Base-by-base conservation (phyloP, 192 early-diverging fungal genomes). In the Chytriomyces confervae region DNA sequence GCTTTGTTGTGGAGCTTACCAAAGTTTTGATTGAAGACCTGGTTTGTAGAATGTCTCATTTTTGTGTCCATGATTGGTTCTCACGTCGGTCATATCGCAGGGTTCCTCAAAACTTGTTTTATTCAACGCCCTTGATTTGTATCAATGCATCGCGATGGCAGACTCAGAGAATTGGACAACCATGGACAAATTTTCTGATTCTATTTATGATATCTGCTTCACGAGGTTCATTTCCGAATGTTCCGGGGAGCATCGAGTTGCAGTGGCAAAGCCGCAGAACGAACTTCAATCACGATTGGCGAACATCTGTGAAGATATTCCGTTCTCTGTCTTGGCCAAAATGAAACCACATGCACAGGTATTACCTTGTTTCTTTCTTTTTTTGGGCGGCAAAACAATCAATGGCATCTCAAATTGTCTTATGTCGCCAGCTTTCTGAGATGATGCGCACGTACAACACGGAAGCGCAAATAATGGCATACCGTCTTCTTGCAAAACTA, bases 391-490 rank as follows among this genome's bases (percentile, higher is more conserved):
- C 3, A 27, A 23, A 20, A 20, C 2, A 20, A 69, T 2, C 27
- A 29, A 69, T 45, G 45, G 45, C 18, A 36, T 36, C 36, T 36
- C 36, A 36, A 36, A 18, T 16, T 49, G 67, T 44, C 6, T 45
- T 69, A 47, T 50, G 16, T 46, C 18, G 3, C 10, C 82, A 85
- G 84, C 72, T 87, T n/a, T 73, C 27, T 27, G 47, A 48, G 0
- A 63, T 84, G 66, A 29, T 86, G 29, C 75, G 29, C 61, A 49
- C 75, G 11, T 63, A 77, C 8, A 86, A 82, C 74, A 57, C 60
- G 5, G 80, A 73, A 9, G 80, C 82, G 3, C 85, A 86, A 72
- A 71, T 63, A 0, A 62, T 62, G 7, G 72, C 83, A 5, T 86
- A 79, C 53, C 50, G 45, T 1, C 69, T 87, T 16, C 69, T 86